These are phyloP conservation scores for Akanthomyces muscarius DNA, from an alignment of 2,329 filamentous ascomycete genomes.

Conservation along the genomic window DNA sequence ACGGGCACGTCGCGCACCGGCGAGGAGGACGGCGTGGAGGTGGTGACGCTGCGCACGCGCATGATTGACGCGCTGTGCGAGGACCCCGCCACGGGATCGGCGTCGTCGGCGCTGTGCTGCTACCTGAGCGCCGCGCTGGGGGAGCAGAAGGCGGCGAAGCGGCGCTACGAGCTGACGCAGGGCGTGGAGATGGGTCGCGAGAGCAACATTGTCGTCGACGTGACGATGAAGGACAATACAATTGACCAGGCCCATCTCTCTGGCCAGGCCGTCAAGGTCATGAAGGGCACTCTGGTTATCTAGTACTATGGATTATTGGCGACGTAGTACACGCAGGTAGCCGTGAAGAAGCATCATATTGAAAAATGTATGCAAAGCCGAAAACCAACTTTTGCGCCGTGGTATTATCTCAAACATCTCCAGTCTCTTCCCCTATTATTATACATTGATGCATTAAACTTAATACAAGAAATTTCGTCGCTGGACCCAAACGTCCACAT, in stretches of 20 bases:
- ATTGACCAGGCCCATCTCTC: constrained; percentile 31
- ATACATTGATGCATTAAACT: constrained; percentile 38
- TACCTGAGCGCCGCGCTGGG: constrained; percentile 47
- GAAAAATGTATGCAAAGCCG: not conserved
- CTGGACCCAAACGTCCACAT: constrained; percentile 7
- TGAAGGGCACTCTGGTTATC: constrained; percentile 31
- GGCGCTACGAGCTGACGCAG: constrained; percentile 54
- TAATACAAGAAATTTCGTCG: constrained; percentile 20
- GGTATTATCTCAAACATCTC: constrained; percentile 26
- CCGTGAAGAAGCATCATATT: not conserved
- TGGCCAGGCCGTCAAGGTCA: constrained; percentile 33
- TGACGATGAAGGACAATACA: constrained; percentile 30
- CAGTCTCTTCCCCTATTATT: constrained; percentile 31
- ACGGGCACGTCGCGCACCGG: constrained; percentile 27
- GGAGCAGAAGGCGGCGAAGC: constrained; percentile 29
- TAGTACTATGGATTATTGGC: constrained; percentile 10
- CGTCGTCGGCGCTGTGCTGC: constrained; percentile 52
- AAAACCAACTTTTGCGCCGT: constrained; percentile 22
- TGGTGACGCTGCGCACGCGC: constrained; percentile 48
- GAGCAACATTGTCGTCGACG: constrained; percentile 49
- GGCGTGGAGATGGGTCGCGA: constrained; percentile 64
- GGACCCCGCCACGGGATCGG: constrained; percentile 61
- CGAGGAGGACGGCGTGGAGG: constrained; percentile 24
- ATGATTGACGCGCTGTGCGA: constrained; percentile 54
- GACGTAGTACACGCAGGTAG: no score